Percentiles rank a stretch among this genome's conserved stretches.
Evolutionary conservation across 1,139 yeast species (phyloP).

Genomic region (Geotrichum citri-aurantii): DNA sequence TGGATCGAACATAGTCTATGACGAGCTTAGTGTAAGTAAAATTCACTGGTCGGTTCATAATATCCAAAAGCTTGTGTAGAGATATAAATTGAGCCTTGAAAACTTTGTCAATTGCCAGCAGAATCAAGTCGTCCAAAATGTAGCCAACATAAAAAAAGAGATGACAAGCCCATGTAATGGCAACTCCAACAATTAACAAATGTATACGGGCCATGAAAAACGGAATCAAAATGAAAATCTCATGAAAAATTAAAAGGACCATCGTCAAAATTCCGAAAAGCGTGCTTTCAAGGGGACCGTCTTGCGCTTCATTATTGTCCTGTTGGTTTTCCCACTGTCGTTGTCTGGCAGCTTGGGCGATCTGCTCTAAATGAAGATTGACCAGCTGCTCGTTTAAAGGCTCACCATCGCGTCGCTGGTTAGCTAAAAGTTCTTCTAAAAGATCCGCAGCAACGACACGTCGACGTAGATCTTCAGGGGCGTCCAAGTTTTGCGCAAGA

Average conservation of each 20-base stretch:
- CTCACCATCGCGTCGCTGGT: constrained; percentile 29
- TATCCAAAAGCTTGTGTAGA: constrained; percentile 1
- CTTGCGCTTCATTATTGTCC: not conserved
- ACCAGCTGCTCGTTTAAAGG: constrained; percentile 27
- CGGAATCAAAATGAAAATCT: constrained; percentile 1
- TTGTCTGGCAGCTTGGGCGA: not conserved
- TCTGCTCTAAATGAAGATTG: constrained; percentile 2
- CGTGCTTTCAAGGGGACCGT: not conserved
- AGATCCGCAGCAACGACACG: constrained; percentile 21
- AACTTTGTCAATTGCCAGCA: not conserved
- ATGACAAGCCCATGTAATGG: constrained; percentile 3
- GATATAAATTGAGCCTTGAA: not conserved
- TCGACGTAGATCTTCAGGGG: not conserved
- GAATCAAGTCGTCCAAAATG: constrained; percentile 2
- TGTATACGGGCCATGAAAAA: constrained; percentile 4
- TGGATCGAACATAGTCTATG: constrained; percentile 11
- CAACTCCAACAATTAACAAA: constrained; percentile 2
- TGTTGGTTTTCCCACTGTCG: not conserved
- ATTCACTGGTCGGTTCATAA: constrained; percentile 1
- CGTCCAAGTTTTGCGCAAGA: not conserved
- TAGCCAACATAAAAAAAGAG: constrained; percentile 3
- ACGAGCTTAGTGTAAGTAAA: constrained; percentile 6
- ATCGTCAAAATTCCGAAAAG: constrained; percentile 15
- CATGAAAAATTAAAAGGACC: constrained; percentile 16
- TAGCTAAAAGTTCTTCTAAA: constrained; percentile 17